Evolutionary conservation across 345 rosid genomes (phyloP), one percentile per base, ranked within the genome.

Genomic region (Hibiscus tridactylites): DNA sequence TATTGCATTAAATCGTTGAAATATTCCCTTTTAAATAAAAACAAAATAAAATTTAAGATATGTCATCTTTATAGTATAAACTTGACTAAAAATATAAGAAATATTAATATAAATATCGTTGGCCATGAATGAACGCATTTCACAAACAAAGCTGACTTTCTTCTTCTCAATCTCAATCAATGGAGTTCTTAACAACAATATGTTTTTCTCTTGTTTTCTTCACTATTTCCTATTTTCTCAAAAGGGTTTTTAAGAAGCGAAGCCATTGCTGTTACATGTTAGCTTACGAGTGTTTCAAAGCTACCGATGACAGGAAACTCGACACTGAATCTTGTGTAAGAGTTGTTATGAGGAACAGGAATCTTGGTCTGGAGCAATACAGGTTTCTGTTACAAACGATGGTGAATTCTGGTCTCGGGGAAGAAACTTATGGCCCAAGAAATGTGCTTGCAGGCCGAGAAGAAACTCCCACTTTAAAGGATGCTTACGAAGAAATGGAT

Each of bases 391-490:
- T 87, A 3, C 78, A 82, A 66, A 87, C 90, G 6, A 82, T 92
- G 62, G 83, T 69, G 52, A 84, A 65, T 71, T 88, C 95, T 0
- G 98, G 98, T 19, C 78, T 92, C 1, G 95, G 96, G 15, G 92
- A 92, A 24, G 79, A 84, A 78, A 82, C 93, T 6, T 92, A 83
- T 37, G 85, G 83, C n/a, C 92, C 98, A 1, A 81, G 17, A 73
- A 77, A 77, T 65, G 81, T 90, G 11, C 61, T 90, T 1, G 85
- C 70, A 46, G 90, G 88, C 19, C 76, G 86, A 63, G 92, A 84
- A 79, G 85, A 78, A 49, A 35, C 76, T 26, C 81, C 90, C 6
- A 44, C 85, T 2, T 74, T 85, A 1, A 44, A 5, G 0, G 95
- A 86, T 16, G 82, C 86, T 15, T 3, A 74, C 50, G 44, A 61